Evolutionary conservation across 345 rosid genomes (phyloP), one percentile per base, ranked within the genome.

Genomic region (Arabidopsis arenosa): DNA sequence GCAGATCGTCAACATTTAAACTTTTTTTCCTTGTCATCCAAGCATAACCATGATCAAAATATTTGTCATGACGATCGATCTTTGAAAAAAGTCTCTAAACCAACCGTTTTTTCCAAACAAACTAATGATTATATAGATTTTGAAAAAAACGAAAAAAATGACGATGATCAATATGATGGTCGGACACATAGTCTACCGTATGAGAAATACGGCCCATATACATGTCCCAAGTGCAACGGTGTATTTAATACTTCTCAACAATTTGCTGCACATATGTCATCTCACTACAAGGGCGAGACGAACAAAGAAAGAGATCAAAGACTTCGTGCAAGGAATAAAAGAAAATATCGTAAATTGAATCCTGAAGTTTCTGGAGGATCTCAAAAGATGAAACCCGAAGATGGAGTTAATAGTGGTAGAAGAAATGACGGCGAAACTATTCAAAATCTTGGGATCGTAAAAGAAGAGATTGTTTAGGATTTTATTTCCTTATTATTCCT

Each of bases 211-310:
- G 79, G 70, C 30, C 75, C 79, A 15, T 76, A 76, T 53, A 68
- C 69, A 23, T 76, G 79, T 61, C 70, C 79, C 0, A 76, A 43
- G 18, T 76, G 79, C 45, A 35, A 21, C 0, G 6, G 39, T 18
- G 23, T 76, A 18, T 76, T 60, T 32, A 74, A 68, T 3, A 68
- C 79, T 60, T 76, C 75, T 33, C 75, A 68, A 7, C 68, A 43
- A 6, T 76, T 61, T 76, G 79, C 63, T 23, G 68, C 58, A 1
- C 79, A 76, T 45, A 53, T 68, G 57, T 41, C 33, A 10, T n/a
- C 9, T 52, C 75, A 76, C 11, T 76, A 68, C 63, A 76, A 52
- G 75, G 41, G 2, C 32, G 70, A 76, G 64, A 41, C 70, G 4
- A 13, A 1, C 8, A 0, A 68, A n/a, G 64, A 68, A n/a, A 68